A percentile compares a stretch with the other conserved stretches of the same genome.
These are phyloP conservation scores for Centrapalus pauciflorus DNA, from an alignment of 129 eudicot genomes.

Conservation along the genomic window DNA sequence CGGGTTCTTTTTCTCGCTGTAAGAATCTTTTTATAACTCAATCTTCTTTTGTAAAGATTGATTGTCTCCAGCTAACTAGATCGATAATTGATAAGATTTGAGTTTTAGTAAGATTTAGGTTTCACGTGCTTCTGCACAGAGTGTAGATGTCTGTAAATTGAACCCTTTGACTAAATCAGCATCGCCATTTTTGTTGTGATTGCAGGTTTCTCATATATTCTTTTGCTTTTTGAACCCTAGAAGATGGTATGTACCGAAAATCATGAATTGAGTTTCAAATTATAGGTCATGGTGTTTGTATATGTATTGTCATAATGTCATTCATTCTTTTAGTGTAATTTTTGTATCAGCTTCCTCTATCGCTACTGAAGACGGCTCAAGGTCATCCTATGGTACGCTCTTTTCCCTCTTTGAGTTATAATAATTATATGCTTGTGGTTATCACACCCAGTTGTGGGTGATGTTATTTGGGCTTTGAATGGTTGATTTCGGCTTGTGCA, in stretches of 20 bases:
- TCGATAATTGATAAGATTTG: background rate
- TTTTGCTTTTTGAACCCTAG: conserved; percentile 10
- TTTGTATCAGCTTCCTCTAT: conserved; percentile 67
- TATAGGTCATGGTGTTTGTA: background rate
- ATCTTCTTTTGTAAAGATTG: background rate
- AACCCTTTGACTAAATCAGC: background rate
- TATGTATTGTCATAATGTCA: background rate
- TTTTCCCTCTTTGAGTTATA: background rate
- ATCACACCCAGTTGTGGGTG: background rate
- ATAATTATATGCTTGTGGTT: background rate
- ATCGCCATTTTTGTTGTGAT: background rate
- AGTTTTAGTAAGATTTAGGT: conserved; percentile 11
- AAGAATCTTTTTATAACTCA: background rate
- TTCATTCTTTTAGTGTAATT: conserved; percentile 1
- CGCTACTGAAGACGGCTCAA: conserved; percentile 74
- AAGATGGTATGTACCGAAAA: conserved; percentile 20
- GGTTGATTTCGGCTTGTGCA: no score
- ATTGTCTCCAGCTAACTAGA: background rate
- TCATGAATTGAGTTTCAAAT: background rate
- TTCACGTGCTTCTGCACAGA: background rate
- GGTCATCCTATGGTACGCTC: conserved; percentile 76
- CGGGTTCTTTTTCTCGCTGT: background rate
- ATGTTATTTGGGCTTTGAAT: background rate
- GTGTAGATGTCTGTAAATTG: background rate
- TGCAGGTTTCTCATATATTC: conserved; percentile 13